Base-by-base conservation (phyloP, 768 basidiomycete species). In the Heimioporus sp. region DNA sequence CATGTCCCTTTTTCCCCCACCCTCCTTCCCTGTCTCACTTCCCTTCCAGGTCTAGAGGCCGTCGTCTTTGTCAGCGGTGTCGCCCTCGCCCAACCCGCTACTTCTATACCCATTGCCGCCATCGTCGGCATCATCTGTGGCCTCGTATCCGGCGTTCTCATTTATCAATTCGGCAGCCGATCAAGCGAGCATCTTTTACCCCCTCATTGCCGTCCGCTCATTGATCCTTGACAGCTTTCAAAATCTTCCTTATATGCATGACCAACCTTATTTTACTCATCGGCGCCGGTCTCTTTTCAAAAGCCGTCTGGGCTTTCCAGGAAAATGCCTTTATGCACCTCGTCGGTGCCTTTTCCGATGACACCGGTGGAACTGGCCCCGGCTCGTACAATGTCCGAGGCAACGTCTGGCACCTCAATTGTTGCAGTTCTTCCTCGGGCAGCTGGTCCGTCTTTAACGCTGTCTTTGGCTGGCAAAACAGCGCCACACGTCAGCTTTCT, bases 51-150 rank as follows among this genome's bases (percentile, higher is more conserved):
- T 43, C 76, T 98, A 54, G 95, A 98, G 68, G 93, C 90, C 1
- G 87, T 97, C 51, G 77, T 98, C 54, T 97, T 98, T 64, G 92
- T 97, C 34, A 91, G 94, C 4, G 93, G 94, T 46, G 93, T 98
- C 32, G 86, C 94, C 5, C 85, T 98, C 46, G 87, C 86, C 31
- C 80, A 91, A 62, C 75, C 83, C 5, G 95, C 90, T 2, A 81
- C 78, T 1, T 80, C 94, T 7, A 95, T 97, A 59, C 96, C 96
- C 1, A 86, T 98, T 39, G 88, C 96, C 8, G 82, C 92, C 43
- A 87, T 98, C 51, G 82, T 86, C 34, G 96, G 95, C 24, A 72
- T 98, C 51, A 64, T 94, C 48, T 80, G 82, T 47, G 95, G 96
- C 13, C 70, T 90, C 46, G 55, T 82, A 46, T 79, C 85, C 53